Percentiles rank a stretch among this genome's conserved stretches.
phyloP scores from a whole-genome alignment of 1,139 yeast genomes.

The Debaryomycetaceae sp. region DNA sequence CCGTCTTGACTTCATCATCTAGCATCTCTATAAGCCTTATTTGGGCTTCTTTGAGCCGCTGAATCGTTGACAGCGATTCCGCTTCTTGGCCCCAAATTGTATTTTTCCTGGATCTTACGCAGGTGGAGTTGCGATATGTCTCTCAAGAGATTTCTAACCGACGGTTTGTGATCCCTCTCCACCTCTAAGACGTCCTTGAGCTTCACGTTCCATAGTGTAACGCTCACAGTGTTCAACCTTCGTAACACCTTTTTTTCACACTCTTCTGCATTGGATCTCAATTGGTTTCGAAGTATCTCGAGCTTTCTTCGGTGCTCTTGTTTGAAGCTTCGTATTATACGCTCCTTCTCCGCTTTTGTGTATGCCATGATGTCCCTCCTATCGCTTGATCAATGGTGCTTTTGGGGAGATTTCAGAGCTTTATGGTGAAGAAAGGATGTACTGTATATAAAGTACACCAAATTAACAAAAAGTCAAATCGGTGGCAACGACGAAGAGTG shows the following conservation, averaged over 20 bases:
- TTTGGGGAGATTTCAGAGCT: not conserved
- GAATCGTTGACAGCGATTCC: too few relatives aligned
- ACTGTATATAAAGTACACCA: not conserved
- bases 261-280: slow-evolving; percentile 14
- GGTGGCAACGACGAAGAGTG: not conserved
- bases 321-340: slow-evolving; percentile 26
- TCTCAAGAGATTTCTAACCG: slow-evolving; percentile 22
- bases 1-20: not conserved
- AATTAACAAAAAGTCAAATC: not conserved
- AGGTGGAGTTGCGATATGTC: slow-evolving; percentile 21
- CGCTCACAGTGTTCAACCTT: slow-evolving; percentile 39
- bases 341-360: slow-evolving; percentile 35
- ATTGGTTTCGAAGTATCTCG: slow-evolving; percentile 13
- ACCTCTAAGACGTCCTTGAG: slow-evolving; percentile 37
- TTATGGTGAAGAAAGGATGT: not conserved
- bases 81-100: too few relatives aligned
- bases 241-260: slow-evolving; percentile 30
- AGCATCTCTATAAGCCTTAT: too few relatives aligned
- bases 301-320: slow-evolving; percentile 17
- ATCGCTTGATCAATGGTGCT: not conserved
- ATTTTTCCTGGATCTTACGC: not conserved
- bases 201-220: slow-evolving; percentile 36
- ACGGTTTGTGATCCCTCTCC: slow-evolving; percentile 40
- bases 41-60: too few relatives aligned
- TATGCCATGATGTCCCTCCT: slow-evolving; percentile 14